These are phyloP conservation scores for Kuraishia cidri DNA, from an alignment of 805 yeast genomes.

Conservation along the genomic window DNA sequence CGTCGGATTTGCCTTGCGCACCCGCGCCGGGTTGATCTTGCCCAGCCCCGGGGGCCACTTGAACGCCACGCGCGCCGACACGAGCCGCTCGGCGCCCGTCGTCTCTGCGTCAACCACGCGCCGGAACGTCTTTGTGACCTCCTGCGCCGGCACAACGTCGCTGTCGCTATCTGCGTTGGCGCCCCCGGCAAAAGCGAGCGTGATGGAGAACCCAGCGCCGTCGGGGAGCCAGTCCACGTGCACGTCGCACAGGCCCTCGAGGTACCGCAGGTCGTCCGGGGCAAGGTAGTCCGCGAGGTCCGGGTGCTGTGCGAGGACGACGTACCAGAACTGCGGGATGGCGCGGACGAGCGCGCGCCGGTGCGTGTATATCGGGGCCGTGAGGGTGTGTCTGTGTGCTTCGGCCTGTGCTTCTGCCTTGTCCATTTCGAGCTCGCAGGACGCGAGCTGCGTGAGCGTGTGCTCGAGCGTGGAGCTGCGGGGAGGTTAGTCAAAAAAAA, in stretches of 20 bases:
- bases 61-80: constrained; percentile 44
- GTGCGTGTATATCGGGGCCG: constrained; percentile 42
- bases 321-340: constrained; percentile 81
- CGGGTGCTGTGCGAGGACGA: constrained; percentile 73
- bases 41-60: constrained; percentile 64
- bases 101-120: constrained; percentile 32
- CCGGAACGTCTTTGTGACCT: constrained; percentile 50
- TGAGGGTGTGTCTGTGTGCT: neutral
- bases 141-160: constrained; percentile 44
- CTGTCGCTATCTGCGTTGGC: constrained; percentile 11
- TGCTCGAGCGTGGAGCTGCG: constrained; percentile 22
- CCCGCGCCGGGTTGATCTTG: constrained; percentile 42
- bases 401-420: neutral
- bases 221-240: constrained; percentile 43
- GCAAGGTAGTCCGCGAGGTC: constrained; percentile 77
- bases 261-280: constrained; percentile 66
- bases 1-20: constrained; percentile 23
- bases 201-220: constrained; percentile 44
- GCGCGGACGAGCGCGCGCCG: constrained; percentile 43
- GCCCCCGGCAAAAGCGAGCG: constrained; percentile 43
- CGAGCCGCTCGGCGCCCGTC: constrained; percentile 47
- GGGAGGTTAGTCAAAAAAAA: no score
- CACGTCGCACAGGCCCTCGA: constrained; percentile 61
- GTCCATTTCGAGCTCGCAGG: constrained; percentile 1
- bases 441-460: neutral